These are phyloP conservation scores for Albophoma yamanashiensis DNA, from an alignment of 2,329 filamentous ascomycete species.

Conservation along the genomic window DNA sequence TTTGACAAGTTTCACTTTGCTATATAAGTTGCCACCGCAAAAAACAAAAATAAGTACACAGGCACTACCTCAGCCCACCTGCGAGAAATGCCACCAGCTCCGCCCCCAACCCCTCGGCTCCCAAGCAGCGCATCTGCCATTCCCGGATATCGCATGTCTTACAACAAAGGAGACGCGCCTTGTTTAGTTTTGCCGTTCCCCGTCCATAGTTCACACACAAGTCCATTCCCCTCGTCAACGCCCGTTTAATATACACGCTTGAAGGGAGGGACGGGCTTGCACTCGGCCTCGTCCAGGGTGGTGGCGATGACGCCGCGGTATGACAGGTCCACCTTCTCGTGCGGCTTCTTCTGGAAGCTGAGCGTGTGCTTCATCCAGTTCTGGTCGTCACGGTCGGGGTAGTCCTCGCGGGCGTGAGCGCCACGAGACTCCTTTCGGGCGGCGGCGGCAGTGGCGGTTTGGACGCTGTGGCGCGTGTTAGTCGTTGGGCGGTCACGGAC, in stretches of 20 bases:
- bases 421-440: conserved; percentile 96
- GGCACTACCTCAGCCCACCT: background rate
- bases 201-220: background rate
- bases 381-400: conserved; percentile 84
- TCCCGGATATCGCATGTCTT: conserved; percentile 6
- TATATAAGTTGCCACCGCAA: background rate
- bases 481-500: background rate
- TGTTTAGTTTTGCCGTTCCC: background rate
- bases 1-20: background rate
- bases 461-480: conserved; percentile 41
- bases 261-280: conserved; percentile 92
- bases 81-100: background rate
- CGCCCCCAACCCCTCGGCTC: background rate
- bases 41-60: background rate
- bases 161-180: conserved; percentile 6
- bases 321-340: conserved; percentile 73
- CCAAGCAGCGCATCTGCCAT: background rate
- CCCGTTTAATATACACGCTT: conserved; percentile 72
- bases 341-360: conserved; percentile 87
- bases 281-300: conserved; percentile 91
- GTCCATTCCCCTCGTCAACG: background rate
- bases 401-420: conserved; percentile 95
- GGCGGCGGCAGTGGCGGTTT: conserved; percentile 84
- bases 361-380: conserved; percentile 99
- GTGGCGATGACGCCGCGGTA: conserved; percentile 76